Conservation (phyloP, 1,284 basidiomycete genomes). For the Neonothopanus nambi region DNA sequence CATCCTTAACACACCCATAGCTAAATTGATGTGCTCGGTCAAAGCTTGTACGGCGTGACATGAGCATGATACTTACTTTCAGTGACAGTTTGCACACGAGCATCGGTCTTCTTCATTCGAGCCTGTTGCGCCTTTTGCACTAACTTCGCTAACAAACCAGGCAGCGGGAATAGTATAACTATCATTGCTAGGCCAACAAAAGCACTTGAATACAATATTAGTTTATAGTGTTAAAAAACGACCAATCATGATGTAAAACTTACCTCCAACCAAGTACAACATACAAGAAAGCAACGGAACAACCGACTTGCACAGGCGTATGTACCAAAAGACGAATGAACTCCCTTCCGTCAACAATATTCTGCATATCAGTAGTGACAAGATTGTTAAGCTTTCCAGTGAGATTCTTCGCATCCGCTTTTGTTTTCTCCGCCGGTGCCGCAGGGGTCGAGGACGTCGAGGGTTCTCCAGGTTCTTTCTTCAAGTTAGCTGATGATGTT, state of each 20-base stretch:
- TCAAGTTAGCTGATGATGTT: slow-evolving; percentile 27
- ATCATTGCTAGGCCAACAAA: slow-evolving; percentile 56
- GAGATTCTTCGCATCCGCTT: slow-evolving; percentile 25
- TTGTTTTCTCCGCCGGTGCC: neutral
- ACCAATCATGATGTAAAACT: neutral
- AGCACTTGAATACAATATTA: slow-evolving; percentile 32
- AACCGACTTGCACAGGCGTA: slow-evolving; percentile 27
- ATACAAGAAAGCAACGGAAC: slow-evolving; percentile 46
- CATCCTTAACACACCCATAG: slow-evolving; percentile 56
- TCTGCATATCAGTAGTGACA: slow-evolving; percentile 25
- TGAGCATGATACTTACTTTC: slow-evolving; percentile 35
- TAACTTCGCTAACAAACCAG: slow-evolving; percentile 32
- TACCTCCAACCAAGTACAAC: slow-evolving; percentile 48
- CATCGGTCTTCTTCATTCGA: slow-evolving; percentile 25
- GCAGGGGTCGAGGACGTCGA: neutral
- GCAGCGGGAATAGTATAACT: slow-evolving; percentile 48
- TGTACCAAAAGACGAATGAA: slow-evolving; percentile 21
- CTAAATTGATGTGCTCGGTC: slow-evolving; percentile 23
- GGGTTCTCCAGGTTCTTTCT: slow-evolving; percentile 11
- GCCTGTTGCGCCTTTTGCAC: slow-evolving; percentile 21
- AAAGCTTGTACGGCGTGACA: neutral
- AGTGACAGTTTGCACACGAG: slow-evolving; percentile 26
- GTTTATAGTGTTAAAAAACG: neutral
- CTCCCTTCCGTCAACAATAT: slow-evolving; percentile 23
- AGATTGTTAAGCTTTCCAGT: slow-evolving; percentile 45